Evolutionary conservation across 768 basidiomycete species (phyloP).

Genomic region (Gloeostereum incarnatum): DNA sequence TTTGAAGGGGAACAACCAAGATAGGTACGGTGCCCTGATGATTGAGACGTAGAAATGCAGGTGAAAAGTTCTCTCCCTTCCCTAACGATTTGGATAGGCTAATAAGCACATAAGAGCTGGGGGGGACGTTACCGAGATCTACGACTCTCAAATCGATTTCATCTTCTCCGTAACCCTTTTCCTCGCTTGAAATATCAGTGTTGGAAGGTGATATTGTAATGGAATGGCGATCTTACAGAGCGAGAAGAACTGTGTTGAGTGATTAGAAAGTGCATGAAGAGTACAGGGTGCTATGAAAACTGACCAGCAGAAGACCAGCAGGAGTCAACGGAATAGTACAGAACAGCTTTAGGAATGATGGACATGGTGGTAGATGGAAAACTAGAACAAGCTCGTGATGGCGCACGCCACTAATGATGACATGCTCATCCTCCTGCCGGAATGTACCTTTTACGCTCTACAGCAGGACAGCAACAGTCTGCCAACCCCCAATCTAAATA

Average conservation of each 20-base stretch:
- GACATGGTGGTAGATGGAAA: conserved; percentile 24
- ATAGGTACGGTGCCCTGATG: conserved; percentile 76
- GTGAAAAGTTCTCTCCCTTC: conserved; percentile 73
- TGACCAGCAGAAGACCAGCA: conserved; percentile 60
- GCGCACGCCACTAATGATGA: too few relatives aligned
- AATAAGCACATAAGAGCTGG: background rate
- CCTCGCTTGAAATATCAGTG: conserved; percentile 21
- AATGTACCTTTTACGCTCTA: too few relatives aligned
- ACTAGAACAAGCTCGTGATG: too few relatives aligned
- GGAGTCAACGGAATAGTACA: conserved; percentile 50
- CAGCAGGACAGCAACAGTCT: too few relatives aligned
- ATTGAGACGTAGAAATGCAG: conserved; percentile 71
- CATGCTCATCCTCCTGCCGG: too few relatives aligned
- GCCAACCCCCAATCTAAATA: too few relatives aligned
- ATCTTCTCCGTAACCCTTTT: conserved; percentile 80
- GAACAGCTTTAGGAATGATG: conserved; percentile 62
- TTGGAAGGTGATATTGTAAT: conserved; percentile 2
- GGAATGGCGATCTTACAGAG: conserved; percentile 34
- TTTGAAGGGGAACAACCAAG: conserved; percentile 74
- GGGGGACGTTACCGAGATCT: conserved; percentile 36
- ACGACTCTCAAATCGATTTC: conserved; percentile 66
- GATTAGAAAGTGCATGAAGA: background rate
- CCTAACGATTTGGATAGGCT: conserved; percentile 24
- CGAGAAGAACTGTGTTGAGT: conserved; percentile 32
- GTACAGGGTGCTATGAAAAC: conserved; percentile 8